Base-by-base conservation (phyloP, 805 yeast genomes). In the Candida ulmi region DNA sequence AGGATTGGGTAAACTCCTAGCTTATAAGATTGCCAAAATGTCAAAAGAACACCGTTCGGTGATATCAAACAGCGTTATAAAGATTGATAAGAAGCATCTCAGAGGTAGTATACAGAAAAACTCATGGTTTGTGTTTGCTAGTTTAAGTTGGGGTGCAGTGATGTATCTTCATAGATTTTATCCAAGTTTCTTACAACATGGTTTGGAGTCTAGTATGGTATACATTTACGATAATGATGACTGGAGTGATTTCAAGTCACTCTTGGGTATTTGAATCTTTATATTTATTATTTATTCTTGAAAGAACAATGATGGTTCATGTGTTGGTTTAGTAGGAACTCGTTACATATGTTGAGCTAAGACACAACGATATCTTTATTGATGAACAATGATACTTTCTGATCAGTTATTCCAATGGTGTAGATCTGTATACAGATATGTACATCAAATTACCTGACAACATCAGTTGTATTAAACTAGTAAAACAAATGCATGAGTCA, bases 111-210 rank as follows among this genome's bases (percentile, higher is more conserved):
- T 70, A 5, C 62, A 64, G 35, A 52, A 50, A 16, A 33, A 41
- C 4, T 57, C 72, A 0, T 84, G 88, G 88, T 65, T 74, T 33
- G 55, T 72, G 33, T 74, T 78, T 48, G 80, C 88, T 2, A 76
- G 81, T 13, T 43, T 78, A 8, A 68, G 78, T 8, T 84, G 95
- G 95, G 91, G 81, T 0, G 54, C 73, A 19, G 85, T 83, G 29
- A 83, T 84, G 90, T 69, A 74, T 51, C 65, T 84, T 37, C 83
- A 82, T 58, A 72, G 80, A 41, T 65, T 67, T 42, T 80, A 83
- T 47, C 81, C 83, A 2, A 70, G 71, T 29, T 71, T 72, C 47
- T 65, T 85, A 33, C 91, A 83, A 53, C 69, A 72, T 36, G 73
- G 84, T 2, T 63, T 84, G 67, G 70, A 82, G 45, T 74, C 74